Conservation (phyloP, 192 early-diverging fungal genomes). For the Ramicandelaber brevisporus region DNA sequence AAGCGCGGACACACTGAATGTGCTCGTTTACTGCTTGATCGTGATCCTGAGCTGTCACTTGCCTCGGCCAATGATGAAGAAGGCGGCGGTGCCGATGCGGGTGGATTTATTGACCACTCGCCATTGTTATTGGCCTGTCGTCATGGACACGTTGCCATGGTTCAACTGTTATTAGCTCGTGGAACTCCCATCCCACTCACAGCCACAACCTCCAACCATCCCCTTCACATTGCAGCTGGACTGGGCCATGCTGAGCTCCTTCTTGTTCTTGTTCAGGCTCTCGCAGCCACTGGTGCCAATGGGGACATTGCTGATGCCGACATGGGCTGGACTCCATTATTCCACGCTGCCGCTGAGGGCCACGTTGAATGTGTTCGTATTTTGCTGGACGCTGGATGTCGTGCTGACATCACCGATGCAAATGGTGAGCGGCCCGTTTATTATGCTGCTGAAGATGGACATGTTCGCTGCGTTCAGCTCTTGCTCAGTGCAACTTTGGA, state of each 20-base stretch:
- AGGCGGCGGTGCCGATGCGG: no score
- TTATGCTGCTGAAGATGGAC: constrained; percentile 83
- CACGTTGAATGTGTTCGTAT: constrained; percentile 54
- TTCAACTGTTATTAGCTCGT: constrained; percentile 42
- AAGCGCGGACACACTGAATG: constrained; percentile 53
- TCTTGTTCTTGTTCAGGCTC: constrained; percentile 45
- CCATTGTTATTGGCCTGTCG: constrained; percentile 76
- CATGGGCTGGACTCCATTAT: constrained; percentile 90
- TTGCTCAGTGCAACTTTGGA: constrained; percentile 31
- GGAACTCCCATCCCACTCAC: constrained; percentile 51
- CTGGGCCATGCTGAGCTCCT: constrained; percentile 53
- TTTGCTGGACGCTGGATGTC: constrained; percentile 49
- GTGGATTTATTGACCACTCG: constrained; percentile 18
- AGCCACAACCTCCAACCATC: constrained; percentile 59
- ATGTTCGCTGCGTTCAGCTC: constrained; percentile 51
- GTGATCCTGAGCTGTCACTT: constrained; percentile 30
- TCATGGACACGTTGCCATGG: constrained; percentile 72
- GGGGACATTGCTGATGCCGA: constrained; percentile 71
- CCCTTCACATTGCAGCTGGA: constrained; percentile 68
- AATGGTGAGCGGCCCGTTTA: constrained; percentile 57
- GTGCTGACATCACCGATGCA: constrained; percentile 55
- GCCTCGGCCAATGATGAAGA: no score
- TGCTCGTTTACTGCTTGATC: constrained; percentile 44
- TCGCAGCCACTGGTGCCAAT: constrained; percentile 34
- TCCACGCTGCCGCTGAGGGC: constrained; percentile 83